Conservation (phyloP, 257 asterid genomes). For the Nicotiana noctiflora region DNA sequence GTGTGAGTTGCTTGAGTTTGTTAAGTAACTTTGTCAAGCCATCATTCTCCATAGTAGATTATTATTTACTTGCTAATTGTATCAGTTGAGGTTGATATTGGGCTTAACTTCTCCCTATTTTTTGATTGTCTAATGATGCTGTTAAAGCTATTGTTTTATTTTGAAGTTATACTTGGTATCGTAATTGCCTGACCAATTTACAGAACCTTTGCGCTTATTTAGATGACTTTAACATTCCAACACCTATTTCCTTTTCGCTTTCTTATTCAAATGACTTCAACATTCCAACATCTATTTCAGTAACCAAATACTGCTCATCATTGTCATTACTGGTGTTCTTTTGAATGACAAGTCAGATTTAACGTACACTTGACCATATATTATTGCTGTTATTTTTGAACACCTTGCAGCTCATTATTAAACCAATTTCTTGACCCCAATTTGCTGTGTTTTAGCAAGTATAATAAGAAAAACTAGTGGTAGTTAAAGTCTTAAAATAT, state of each 20-base stretch:
- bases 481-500: neutral
- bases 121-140: neutral
- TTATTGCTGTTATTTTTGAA: neutral
- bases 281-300: neutral
- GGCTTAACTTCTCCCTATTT: neutral
- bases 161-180: neutral
- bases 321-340: neutral
- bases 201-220: neutral
- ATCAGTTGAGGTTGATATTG: neutral
- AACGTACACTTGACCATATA: neutral
- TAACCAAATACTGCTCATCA: neutral
- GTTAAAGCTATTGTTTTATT: neutral
- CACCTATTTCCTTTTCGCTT: too few relatives aligned
- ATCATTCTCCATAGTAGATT: neutral
- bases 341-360: neutral
- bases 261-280: neutral
- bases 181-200: neutral
- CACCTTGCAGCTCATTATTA: neutral
- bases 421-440: neutral
- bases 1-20: neutral
- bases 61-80: neutral
- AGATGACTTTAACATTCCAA: too few relatives aligned
- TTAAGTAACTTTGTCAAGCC: neutral
- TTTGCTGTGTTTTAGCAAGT: neutral
- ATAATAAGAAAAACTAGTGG: neutral